Evolutionary conservation across 192 early-diverging fungal species (phyloP).

Genomic region (Backusella tarrabulga): DNA sequence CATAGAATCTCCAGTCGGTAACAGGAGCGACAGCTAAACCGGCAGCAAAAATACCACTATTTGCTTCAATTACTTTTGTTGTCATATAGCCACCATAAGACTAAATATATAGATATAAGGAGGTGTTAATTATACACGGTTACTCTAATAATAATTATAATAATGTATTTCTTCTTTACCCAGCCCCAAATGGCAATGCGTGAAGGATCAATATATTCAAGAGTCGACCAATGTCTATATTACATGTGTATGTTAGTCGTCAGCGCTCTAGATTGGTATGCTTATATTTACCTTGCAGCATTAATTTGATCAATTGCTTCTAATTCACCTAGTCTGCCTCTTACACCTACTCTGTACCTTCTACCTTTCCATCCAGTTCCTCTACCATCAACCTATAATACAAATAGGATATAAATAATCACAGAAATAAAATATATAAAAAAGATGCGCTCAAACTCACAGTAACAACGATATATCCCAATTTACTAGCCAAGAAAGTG

Average conservation of each 20-base stretch:
- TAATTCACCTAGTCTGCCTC: constrained; percentile 72
- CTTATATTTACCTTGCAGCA: constrained; percentile 63
- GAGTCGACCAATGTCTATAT: constrained; percentile 47
- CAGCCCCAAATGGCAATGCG: constrained; percentile 96
- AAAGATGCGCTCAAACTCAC: constrained; percentile 13
- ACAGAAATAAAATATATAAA: not conserved
- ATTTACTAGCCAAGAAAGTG: constrained; percentile 60
- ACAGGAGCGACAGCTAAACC: constrained; percentile 97
- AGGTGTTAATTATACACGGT: not conserved
- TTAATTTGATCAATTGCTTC: constrained; percentile 89
- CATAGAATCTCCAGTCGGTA: constrained; percentile 81
- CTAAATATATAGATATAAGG: constrained; percentile 29
- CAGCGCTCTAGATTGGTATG: not conserved
- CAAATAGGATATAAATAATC: constrained; percentile 11
- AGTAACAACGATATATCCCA: constrained; percentile 66
- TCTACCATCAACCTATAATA: constrained; percentile 68
- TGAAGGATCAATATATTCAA: constrained; percentile 77
- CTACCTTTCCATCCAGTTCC: constrained; percentile 90
- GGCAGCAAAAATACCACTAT: constrained; percentile 77
- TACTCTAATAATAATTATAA: constrained; percentile 11
- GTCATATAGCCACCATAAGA: constrained; percentile 92
- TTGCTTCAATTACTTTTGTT: constrained; percentile 79
- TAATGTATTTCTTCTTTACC: constrained; percentile 38
- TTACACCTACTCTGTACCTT: constrained; percentile 71
- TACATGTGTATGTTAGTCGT: not conserved